Percentiles rank a stretch among this genome's conserved stretches.
phyloP scores from a whole-genome alignment of 768 basidiomycete species.

The Rhodotorula toruloides region DNA sequence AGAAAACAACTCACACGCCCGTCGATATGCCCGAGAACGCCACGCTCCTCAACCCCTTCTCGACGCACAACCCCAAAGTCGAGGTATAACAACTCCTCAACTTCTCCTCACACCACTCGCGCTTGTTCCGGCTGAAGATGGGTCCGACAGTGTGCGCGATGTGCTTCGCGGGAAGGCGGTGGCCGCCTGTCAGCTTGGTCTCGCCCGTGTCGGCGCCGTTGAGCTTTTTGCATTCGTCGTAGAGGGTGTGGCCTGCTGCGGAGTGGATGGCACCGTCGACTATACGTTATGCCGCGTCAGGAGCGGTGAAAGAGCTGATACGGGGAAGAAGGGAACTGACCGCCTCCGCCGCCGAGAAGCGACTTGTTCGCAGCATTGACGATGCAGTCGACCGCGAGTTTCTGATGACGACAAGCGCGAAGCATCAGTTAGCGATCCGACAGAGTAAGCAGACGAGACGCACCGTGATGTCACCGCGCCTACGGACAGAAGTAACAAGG shows the following conservation, averaged over 20 bases:
- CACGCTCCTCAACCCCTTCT: constrained; percentile 21
- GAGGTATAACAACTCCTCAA: constrained; percentile 26
- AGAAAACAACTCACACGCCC: constrained; percentile 2
- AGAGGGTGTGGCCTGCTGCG: constrained; percentile 19
- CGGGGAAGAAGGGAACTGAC: neutral
- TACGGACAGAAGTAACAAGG: neutral
- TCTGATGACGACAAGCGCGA: neutral
- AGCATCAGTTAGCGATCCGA: neutral
- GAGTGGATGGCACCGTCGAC: constrained; percentile 38
- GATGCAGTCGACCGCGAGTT: constrained; percentile 32
- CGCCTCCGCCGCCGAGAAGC: constrained; percentile 28
- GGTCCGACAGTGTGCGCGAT: constrained; percentile 36
- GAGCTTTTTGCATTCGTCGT: constrained; percentile 19
- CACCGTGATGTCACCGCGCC: constrained; percentile 35
- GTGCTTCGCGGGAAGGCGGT: constrained; percentile 11
- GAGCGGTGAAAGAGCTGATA: neutral
- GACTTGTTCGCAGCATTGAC: constrained; percentile 38
- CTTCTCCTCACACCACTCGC: neutral
- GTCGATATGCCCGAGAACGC: constrained; percentile 34
- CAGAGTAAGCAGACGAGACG: neutral
- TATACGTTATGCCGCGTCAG: neutral
- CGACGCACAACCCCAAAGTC: constrained; percentile 25
- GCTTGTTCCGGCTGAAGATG: neutral
- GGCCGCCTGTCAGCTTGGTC: constrained; percentile 26
- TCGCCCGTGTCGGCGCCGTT: constrained; percentile 32